Conservation (phyloP, 176 grass and related monocot species). For the Rhynchospora breviuscula region DNA sequence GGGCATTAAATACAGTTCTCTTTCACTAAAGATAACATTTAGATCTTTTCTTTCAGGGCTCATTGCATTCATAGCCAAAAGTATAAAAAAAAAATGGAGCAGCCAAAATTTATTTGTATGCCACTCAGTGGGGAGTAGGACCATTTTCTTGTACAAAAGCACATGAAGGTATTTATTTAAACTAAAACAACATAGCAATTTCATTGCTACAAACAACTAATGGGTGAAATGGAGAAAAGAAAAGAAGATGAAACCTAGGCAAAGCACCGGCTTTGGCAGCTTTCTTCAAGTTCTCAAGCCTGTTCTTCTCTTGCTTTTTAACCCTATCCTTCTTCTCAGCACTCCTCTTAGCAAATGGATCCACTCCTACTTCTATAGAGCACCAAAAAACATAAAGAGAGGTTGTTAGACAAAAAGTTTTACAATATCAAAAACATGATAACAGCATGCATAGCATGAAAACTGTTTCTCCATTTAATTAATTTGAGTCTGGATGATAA, state of each 20-base stretch:
- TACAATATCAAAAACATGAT: background rate
- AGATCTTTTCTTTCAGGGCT: background rate
- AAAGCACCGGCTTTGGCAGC: constrained; percentile 74
- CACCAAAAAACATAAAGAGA: constrained; percentile 15
- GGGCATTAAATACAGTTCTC: background rate
- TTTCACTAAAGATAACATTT: background rate
- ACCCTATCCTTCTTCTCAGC: constrained; percentile 78
- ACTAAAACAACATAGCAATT: background rate
- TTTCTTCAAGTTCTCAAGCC: constrained; percentile 78
- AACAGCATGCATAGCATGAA: background rate
- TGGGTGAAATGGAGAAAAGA: background rate
- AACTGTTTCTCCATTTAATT: background rate
- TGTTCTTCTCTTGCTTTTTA: constrained; percentile 87
- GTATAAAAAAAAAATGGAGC: background rate
- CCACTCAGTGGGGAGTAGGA: background rate
- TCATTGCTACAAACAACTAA: background rate
- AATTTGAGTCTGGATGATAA: background rate
- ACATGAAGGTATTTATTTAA: background rate
- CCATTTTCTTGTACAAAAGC: background rate
- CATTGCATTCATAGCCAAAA: background rate
- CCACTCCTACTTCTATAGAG: constrained; percentile 59
- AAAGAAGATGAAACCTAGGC: constrained; percentile 51
- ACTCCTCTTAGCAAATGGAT: constrained; percentile 81
- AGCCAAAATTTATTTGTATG: background rate
- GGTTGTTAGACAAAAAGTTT: background rate